Evolutionary conservation across 225 moss, liverwort and hornwort species (phyloP).

Genomic region (Anthoceros angustus): DNA sequence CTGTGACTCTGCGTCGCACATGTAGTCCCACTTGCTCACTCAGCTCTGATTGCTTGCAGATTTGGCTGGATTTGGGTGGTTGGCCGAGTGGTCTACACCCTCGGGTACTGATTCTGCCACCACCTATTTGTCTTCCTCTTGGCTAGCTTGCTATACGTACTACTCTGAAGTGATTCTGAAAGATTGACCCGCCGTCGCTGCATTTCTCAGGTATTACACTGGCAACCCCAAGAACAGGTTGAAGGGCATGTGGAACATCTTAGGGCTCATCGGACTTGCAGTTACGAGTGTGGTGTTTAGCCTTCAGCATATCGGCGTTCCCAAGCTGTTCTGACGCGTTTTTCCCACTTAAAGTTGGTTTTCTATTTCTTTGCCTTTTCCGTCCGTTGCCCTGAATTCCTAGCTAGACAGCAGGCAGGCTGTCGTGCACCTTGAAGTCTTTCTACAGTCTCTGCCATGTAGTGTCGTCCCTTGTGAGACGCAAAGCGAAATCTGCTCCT

Average conservation of each 20-base stretch:
- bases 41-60: conserved; percentile 31
- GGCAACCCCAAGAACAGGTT: conserved; percentile 48
- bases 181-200: not conserved
- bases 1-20: no score
- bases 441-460: no score
- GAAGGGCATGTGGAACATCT: conserved; percentile 27
- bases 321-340: not conserved
- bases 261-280: conserved; percentile 44
- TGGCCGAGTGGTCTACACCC: conserved; percentile 54
- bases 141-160: no score
- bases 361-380: no score
- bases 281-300: conserved; percentile 32
- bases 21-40: no score
- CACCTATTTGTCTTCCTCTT: not conserved
- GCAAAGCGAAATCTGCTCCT: no score
- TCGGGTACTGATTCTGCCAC: conserved; percentile 30
- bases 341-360: no score
- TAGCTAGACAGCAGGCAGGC: no score
- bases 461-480: no score
- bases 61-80: conserved; percentile 57
- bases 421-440: no score
- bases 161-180: not conserved
- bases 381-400: no score
- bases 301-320: conserved; percentile 14
- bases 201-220: conserved; percentile 49